Conservation (phyloP, 148 eudicot species). For the Amaranthus palmeri region DNA sequence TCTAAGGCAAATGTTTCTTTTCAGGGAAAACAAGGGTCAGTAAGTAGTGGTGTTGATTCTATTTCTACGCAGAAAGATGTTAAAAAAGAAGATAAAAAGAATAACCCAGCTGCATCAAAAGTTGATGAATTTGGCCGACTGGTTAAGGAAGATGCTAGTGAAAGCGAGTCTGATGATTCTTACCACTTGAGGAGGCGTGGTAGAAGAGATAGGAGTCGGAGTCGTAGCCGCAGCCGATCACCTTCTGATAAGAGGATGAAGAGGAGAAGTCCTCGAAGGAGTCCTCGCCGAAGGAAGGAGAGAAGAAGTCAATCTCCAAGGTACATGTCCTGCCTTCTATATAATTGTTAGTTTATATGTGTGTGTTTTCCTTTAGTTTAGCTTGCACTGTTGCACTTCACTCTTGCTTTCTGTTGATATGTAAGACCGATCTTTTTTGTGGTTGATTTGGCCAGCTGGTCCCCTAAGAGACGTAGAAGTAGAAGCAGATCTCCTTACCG, state of each 20-base stretch:
- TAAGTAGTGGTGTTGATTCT: slow-evolving; percentile 21
- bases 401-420: neutral
- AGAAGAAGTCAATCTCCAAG: slow-evolving; percentile 80
- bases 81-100: slow-evolving; percentile 31
- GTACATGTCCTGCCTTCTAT: slow-evolving; percentile 31
- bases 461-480: slow-evolving; percentile 76
- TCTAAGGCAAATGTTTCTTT: slow-evolving; percentile 14
- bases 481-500: slow-evolving; percentile 77
- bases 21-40: slow-evolving; percentile 25
- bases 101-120: slow-evolving; percentile 31
- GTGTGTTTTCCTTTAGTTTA: neutral
- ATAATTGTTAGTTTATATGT: neutral
- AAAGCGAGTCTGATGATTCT: slow-evolving; percentile 70
- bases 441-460: slow-evolving; percentile 47
- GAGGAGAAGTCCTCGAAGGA: slow-evolving; percentile 53
- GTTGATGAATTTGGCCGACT: slow-evolving; percentile 93
- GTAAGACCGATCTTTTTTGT: slow-evolving; percentile 18
- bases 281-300: slow-evolving; percentile 60
- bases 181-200: slow-evolving; percentile 36
- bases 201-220: slow-evolving; percentile 61
- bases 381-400: neutral
- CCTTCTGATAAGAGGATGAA: slow-evolving; percentile 51
- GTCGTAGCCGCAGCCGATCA: slow-evolving; percentile 65
- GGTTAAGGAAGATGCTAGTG: slow-evolving; percentile 64
- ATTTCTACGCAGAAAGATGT: slow-evolving; percentile 25